Percentiles rank a stretch among this genome's conserved stretches.
These are phyloP conservation scores for Parafenestella ontariensis DNA, from an alignment of 2,329 filamentous ascomycete species.

Conservation along the genomic window DNA sequence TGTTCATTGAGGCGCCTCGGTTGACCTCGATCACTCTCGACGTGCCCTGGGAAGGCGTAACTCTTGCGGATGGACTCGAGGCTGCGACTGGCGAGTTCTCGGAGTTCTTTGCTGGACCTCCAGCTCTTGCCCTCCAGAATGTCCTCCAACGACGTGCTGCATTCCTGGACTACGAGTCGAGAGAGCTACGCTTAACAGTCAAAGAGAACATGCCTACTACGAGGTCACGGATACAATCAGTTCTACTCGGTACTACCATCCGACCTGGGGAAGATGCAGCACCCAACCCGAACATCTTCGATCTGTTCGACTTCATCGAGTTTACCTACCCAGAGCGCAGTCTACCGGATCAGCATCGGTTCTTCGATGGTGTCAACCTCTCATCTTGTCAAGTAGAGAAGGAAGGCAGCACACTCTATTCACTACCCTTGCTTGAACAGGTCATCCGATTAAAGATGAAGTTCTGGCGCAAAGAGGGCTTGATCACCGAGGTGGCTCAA, in stretches of 20 bases:
- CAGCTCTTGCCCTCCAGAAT: slow-evolving; percentile 73
- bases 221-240: slow-evolving; percentile 58
- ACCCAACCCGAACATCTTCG: slow-evolving; percentile 79
- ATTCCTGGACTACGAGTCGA: slow-evolving; percentile 82
- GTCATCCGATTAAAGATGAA: slow-evolving; percentile 74
- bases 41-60: slow-evolving; percentile 75
- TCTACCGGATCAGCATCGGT: slow-evolving; percentile 62
- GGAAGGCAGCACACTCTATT: slow-evolving; percentile 67
- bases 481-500: slow-evolving; percentile 46
- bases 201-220: slow-evolving; percentile 69
- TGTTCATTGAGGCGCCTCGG: slow-evolving; percentile 77
- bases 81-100: slow-evolving; percentile 43
- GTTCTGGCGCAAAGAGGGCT: slow-evolving; percentile 60
- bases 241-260: slow-evolving; percentile 78
- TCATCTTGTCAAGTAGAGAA: slow-evolving; percentile 66
- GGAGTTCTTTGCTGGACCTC: slow-evolving; percentile 72
- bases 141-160: slow-evolving; percentile 80
- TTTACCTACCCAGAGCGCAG: slow-evolving; percentile 59
- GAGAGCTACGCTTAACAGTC: slow-evolving; percentile 81
- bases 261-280: slow-evolving; percentile 71
- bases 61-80: slow-evolving; percentile 56
- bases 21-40: slow-evolving; percentile 74
- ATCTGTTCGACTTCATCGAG: slow-evolving; percentile 90
- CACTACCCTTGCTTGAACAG: slow-evolving; percentile 74
- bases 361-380: slow-evolving; percentile 72